Percentiles rank a stretch among this genome's conserved stretches.
phyloP scores from a whole-genome alignment of 2,329 filamentous ascomycete genomes.

The Ascochyta clinopodiicola region DNA sequence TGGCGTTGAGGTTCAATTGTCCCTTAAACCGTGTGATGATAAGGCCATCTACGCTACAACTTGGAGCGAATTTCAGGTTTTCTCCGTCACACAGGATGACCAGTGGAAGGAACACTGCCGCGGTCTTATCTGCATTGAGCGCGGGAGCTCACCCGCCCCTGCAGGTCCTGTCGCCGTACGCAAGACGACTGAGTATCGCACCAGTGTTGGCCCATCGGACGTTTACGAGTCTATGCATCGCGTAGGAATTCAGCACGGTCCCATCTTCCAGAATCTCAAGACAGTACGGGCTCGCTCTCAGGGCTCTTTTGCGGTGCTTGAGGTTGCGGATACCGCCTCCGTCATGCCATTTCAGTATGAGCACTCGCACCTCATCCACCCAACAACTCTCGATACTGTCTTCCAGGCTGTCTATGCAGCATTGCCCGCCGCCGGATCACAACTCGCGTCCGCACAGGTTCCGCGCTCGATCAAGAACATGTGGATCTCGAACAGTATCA shows the following conservation, averaged over 20 bases:
- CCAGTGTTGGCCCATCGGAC: constrained; percentile 1
- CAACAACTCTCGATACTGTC: constrained; percentile 19
- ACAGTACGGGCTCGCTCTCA: not conserved
- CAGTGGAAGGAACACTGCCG: constrained; percentile 25
- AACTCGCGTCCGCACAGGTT: constrained; percentile 8
- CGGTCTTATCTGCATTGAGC: constrained; percentile 16
- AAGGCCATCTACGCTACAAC: constrained; percentile 2
- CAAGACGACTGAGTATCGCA: not conserved
- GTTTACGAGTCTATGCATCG: constrained; percentile 4
- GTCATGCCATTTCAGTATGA: constrained; percentile 2
- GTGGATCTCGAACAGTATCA: constrained; percentile 9
- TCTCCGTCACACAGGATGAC: constrained; percentile 18
- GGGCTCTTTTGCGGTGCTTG: not conserved
- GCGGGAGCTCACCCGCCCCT: not conserved
- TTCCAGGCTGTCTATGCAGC: constrained; percentile 11
- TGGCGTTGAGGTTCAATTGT: constrained; percentile 32
- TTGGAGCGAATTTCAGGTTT: constrained; percentile 28
- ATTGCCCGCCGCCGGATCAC: constrained; percentile 6
- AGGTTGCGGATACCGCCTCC: not conserved
- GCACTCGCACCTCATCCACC: constrained; percentile 14
- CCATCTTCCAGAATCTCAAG: constrained; percentile 3
- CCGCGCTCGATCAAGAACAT: constrained; percentile 18
- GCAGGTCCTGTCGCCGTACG: not conserved
- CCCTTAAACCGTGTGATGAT: constrained; percentile 18
- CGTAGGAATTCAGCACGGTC: constrained; percentile 8